Evolutionary conservation across 768 basidiomycete genomes (phyloP).

Genomic region (Collybiopsis confluens): DNA sequence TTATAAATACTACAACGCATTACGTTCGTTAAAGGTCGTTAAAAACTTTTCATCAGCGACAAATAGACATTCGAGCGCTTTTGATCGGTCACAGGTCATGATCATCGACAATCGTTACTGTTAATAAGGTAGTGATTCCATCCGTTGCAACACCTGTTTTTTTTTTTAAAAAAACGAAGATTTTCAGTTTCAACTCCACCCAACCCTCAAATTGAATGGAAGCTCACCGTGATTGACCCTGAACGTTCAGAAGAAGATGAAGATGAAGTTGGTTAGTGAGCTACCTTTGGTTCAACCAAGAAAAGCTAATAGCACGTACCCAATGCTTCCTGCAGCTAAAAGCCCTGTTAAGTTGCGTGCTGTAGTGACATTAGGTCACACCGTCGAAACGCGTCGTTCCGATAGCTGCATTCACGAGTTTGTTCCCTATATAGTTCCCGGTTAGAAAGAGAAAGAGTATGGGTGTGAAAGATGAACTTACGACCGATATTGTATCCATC

Average conservation of each 20-base stretch:
- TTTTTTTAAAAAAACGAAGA: too few relatives aligned
- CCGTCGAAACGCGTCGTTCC: conserved; percentile 36
- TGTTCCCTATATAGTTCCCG: conserved; percentile 14
- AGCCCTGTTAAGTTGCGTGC: conserved; percentile 48
- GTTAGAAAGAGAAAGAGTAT: neutral
- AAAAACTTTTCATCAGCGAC: too few relatives aligned
- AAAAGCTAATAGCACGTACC: conserved; percentile 23
- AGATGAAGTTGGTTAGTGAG: neutral
- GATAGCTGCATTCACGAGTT: conserved; percentile 28
- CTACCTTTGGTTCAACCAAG: too few relatives aligned
- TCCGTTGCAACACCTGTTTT: conserved; percentile 3
- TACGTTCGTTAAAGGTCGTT: too few relatives aligned
- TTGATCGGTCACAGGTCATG: too few relatives aligned
- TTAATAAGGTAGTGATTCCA: conserved; percentile 4
- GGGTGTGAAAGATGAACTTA: neutral
- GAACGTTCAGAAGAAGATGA: too few relatives aligned
- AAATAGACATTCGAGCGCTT: too few relatives aligned
- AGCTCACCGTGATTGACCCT: conserved; percentile 7
- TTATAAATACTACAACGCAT: too few relatives aligned
- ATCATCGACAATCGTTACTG: conserved; percentile 5
- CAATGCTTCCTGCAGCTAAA: conserved; percentile 43
- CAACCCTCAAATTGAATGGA: too few relatives aligned
- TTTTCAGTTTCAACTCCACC: neutral
- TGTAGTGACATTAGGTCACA: conserved; percentile 42
- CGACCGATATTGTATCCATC: conserved; percentile 31